Evolutionary conservation across 108 stramenopile genomes (phyloP).

Genomic region (Nannochloropsis gaditana): DNA sequence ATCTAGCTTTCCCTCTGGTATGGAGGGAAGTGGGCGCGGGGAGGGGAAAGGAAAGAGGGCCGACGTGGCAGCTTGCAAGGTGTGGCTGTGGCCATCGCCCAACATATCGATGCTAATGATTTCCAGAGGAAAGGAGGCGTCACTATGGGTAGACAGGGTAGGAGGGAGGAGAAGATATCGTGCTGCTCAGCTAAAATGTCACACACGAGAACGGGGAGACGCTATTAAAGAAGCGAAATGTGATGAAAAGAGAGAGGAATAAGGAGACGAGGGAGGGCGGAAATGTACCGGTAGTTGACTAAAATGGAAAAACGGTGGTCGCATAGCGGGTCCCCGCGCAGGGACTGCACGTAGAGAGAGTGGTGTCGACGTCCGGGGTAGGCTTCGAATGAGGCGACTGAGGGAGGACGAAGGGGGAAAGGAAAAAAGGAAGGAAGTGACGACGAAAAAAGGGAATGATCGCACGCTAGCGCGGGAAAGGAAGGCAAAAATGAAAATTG

Average conservation of each 20-base stretch:
- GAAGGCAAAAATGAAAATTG: too few species aligned
- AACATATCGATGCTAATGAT: constrained; percentile 40
- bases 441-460: not conserved
- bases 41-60: not conserved
- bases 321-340: constrained; percentile 40
- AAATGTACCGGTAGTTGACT: constrained; percentile 34
- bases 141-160: not conserved
- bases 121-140: constrained; percentile 39
- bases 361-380: constrained; percentile 41
- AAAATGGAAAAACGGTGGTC: constrained; percentile 40
- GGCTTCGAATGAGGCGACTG: not conserved
- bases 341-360: constrained; percentile 47
- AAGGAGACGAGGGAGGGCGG: not conserved
- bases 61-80: not conserved
- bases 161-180: not conserved
- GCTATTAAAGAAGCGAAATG: not conserved
- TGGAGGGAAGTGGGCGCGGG: not conserved
- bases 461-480: too few species aligned
- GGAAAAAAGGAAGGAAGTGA: not conserved
- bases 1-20: constrained; percentile 24
- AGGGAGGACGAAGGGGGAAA: not conserved
- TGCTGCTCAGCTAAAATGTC: too few species aligned
- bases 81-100: not conserved
- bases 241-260: not conserved
- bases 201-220: not conserved